Evolutionary conservation across 2,329 filamentous ascomycete species (phyloP).

Genomic region (Pseudogymnoascus verrucosus): DNA sequence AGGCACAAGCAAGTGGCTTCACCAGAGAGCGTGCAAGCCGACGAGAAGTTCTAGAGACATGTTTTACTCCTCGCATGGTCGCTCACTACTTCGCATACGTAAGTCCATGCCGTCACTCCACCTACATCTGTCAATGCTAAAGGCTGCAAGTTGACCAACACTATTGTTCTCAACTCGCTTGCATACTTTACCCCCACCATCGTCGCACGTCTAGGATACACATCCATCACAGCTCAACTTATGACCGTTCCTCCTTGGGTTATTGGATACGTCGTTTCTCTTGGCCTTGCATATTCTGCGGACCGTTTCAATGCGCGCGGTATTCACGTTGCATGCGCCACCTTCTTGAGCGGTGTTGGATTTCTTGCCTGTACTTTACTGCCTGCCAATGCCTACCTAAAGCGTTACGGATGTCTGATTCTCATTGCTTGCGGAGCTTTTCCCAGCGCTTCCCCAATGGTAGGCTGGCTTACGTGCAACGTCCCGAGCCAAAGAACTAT

Average conservation of each 20-base stretch:
- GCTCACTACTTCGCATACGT: slow-evolving; percentile 30
- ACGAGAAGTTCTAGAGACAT: slow-evolving; percentile 31
- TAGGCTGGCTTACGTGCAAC: slow-evolving; percentile 37
- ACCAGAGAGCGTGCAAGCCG: slow-evolving; percentile 29
- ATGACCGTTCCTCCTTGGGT: slow-evolving; percentile 26
- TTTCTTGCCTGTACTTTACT: slow-evolving; percentile 28
- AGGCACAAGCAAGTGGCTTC: slow-evolving; percentile 23
- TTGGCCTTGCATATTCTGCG: slow-evolving; percentile 46
- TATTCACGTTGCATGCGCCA: slow-evolving; percentile 30
- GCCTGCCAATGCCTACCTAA: slow-evolving; percentile 16
- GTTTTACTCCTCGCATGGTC: slow-evolving; percentile 31
- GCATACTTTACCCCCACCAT: slow-evolving; percentile 47
- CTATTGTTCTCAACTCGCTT: slow-evolving; percentile 30
- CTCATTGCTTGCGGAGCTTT: slow-evolving; percentile 60
- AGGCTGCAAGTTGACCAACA: slow-evolving; percentile 22
- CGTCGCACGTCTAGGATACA: slow-evolving; percentile 35
- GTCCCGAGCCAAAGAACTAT: slow-evolving; percentile 37
- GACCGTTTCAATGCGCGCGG: slow-evolving; percentile 50
- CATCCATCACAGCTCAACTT: slow-evolving; percentile 24
- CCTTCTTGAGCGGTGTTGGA: slow-evolving; percentile 25
- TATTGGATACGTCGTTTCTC: slow-evolving; percentile 29
- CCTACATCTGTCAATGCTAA: neutral
- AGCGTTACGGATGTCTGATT: slow-evolving; percentile 58
- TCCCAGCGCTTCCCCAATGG: slow-evolving; percentile 58
- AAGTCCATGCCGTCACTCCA: neutral